Evolutionary conservation across 257 asterid species (phyloP).

Genomic region (Solanum ahanhuiri): DNA sequence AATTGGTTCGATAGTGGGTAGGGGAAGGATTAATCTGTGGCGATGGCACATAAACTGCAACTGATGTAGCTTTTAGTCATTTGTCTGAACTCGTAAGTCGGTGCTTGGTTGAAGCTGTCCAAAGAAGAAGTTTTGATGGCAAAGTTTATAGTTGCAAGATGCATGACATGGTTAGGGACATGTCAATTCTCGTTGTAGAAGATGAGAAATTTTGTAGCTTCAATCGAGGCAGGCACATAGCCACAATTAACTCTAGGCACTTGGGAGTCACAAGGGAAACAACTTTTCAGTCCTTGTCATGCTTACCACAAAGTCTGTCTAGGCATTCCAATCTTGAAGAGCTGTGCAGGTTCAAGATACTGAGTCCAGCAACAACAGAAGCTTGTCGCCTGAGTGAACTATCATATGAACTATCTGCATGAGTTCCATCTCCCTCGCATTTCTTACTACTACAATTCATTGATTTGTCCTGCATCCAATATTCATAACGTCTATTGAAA

Average conservation of each 20-base stretch:
- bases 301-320: conserved; percentile 9
- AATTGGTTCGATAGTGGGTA: conserved; percentile 12
- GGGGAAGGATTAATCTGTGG: conserved; percentile 22
- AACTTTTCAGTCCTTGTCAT: neutral
- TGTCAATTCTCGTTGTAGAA: conserved; percentile 8
- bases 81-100: conserved; percentile 12
- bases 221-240: neutral
- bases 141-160: conserved; percentile 14
- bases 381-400: conserved; percentile 9
- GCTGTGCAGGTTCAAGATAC: conserved; percentile 17
- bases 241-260: conserved; percentile 8
- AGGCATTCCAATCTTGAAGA: conserved; percentile 10
- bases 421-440: too few relatives aligned
- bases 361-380: neutral
- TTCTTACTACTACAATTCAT: too few relatives aligned
- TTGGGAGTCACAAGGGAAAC: conserved; percentile 10
- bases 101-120: conserved; percentile 12
- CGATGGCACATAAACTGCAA: conserved; percentile 3
- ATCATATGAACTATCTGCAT: too few relatives aligned
- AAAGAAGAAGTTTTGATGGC: conserved; percentile 11
- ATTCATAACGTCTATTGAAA: too few relatives aligned
- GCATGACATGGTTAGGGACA: conserved; percentile 18
- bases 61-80: conserved; percentile 4
- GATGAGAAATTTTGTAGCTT: conserved; percentile 12
- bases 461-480: too few relatives aligned